phyloP scores from a whole-genome alignment of 306 rosid species.

The Acacia melanoxylon region DNA sequence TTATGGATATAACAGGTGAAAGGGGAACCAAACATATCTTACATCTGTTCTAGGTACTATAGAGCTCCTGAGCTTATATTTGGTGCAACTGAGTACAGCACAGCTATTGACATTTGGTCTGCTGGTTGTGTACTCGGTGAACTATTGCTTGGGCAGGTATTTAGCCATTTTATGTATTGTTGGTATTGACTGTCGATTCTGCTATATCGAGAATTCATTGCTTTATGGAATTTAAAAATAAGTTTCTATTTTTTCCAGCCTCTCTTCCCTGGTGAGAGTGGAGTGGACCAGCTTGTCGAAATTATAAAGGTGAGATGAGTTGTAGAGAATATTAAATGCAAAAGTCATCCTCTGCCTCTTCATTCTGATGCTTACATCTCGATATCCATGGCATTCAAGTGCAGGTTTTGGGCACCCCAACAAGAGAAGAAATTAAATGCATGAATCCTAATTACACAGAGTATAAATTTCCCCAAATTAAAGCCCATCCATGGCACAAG shows the following conservation, averaged over 20 bases:
- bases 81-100: constrained; percentile 93
- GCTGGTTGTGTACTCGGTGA: constrained; percentile 97
- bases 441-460: constrained; percentile 97
- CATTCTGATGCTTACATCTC: constrained; percentile 7
- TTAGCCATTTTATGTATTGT: background rate
- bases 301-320: constrained; percentile 66
- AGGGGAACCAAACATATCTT: constrained; percentile 94
- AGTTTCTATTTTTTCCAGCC: constrained; percentile 58
- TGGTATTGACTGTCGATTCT: constrained; percentile 2
- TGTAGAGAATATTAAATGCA: background rate
- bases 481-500: constrained; percentile 99
- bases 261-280: constrained; percentile 90
- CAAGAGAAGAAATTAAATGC: constrained; percentile 95
- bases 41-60: constrained; percentile 93
- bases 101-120: constrained; percentile 97
- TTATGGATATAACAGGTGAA: constrained; percentile 59
- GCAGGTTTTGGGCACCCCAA: constrained; percentile 97
- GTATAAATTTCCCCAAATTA: constrained; percentile 89
- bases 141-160: constrained; percentile 88
- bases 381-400: constrained; percentile 20
- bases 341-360: background rate
- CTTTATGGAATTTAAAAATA: constrained; percentile 24
- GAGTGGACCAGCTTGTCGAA: constrained; percentile 94
- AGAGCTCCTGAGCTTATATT: constrained; percentile 97
- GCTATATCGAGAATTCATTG: constrained; percentile 14